phyloP scores from a whole-genome alignment of 352 stramenopile species.

The Phytophthora pistaciae region DNA sequence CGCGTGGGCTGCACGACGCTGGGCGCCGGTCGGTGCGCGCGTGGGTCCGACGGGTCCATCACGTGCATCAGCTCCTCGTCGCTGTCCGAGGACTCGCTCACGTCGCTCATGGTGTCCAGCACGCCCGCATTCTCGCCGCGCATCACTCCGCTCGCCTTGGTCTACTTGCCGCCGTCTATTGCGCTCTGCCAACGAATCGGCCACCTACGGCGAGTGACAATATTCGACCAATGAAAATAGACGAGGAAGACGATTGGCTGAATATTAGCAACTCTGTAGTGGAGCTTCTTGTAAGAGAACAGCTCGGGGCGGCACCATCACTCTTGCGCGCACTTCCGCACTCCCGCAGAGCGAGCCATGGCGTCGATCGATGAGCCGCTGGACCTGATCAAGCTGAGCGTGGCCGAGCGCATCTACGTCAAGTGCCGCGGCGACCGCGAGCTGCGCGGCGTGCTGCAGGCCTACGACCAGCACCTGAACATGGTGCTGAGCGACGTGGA shows the following conservation, averaged over 20 bases:
- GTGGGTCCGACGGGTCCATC: conserved; percentile 84
- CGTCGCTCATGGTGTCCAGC: conserved; percentile 43
- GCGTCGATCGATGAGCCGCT: conserved; percentile 95
- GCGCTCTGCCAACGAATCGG: conserved; percentile 27
- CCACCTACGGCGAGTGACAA: not conserved
- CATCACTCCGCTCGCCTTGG: conserved; percentile 20
- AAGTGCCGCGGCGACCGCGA: conserved; percentile 98
- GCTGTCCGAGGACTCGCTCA: conserved; percentile 41
- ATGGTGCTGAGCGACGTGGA: conserved; percentile 99
- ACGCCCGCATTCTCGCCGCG: conserved; percentile 46
- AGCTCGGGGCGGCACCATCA: not conserved
- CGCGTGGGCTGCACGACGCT: conserved; percentile 45
- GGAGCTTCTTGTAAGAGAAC: not conserved
- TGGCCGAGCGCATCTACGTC: conserved; percentile 99
- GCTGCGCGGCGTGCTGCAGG: conserved; percentile 97
- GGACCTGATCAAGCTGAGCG: conserved; percentile 98
- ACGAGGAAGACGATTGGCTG: not conserved
- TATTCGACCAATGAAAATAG: not conserved
- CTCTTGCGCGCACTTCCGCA: not conserved
- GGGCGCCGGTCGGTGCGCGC: conserved; percentile 55
- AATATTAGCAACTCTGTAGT: not conserved
- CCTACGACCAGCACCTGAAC: conserved; percentile 99
- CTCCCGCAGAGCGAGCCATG: conserved; percentile 41
- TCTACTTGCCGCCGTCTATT: not conserved
- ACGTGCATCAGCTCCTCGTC: conserved; percentile 65